These are phyloP conservation scores for Solanum sparsipilum DNA, from an alignment of 257 asterid species.

Conservation along the genomic window DNA sequence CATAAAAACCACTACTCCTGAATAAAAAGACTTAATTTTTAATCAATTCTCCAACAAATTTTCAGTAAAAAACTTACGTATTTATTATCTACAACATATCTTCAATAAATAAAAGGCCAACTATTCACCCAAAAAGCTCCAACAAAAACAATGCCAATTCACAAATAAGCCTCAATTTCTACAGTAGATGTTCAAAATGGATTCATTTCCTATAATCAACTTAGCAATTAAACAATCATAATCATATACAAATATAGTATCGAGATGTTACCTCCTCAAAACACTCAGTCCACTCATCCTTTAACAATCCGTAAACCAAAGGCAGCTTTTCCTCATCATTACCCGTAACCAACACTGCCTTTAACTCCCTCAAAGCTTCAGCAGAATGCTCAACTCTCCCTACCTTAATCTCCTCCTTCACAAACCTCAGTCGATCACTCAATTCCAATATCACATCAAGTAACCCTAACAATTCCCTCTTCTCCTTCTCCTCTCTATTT, in stretches of 20 bases:
- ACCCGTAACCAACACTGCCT: slow-evolving; percentile 47
- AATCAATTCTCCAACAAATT: neutral
- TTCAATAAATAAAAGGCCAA: neutral
- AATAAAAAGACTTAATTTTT: neutral
- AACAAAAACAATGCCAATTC: neutral
- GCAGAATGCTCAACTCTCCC: slow-evolving; percentile 72
- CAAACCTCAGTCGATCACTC: slow-evolving; percentile 30
- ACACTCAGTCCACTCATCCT: slow-evolving; percentile 60
- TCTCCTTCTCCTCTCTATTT: slow-evolving; percentile 59
- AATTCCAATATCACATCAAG: slow-evolving; percentile 52
- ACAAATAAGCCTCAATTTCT: neutral
- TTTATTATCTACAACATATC: neutral
- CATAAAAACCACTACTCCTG: neutral
- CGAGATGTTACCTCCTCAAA: slow-evolving; percentile 55
- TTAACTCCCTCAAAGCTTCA: slow-evolving; percentile 50
- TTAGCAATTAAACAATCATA: neutral
- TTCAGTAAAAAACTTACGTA: neutral
- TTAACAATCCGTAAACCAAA: slow-evolving; percentile 43
- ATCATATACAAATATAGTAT: neutral
- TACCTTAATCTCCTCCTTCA: slow-evolving; percentile 31
- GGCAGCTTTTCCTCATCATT: slow-evolving; percentile 46
- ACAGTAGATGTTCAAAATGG: neutral
- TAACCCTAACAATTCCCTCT: slow-evolving; percentile 47
- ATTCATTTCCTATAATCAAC: neutral
- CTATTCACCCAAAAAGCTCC: neutral